Evolutionary conservation across 257 asterid genomes (phyloP), one percentile per base, ranked within the genome.

Genomic region (Nicotiana obtusifolia): DNA sequence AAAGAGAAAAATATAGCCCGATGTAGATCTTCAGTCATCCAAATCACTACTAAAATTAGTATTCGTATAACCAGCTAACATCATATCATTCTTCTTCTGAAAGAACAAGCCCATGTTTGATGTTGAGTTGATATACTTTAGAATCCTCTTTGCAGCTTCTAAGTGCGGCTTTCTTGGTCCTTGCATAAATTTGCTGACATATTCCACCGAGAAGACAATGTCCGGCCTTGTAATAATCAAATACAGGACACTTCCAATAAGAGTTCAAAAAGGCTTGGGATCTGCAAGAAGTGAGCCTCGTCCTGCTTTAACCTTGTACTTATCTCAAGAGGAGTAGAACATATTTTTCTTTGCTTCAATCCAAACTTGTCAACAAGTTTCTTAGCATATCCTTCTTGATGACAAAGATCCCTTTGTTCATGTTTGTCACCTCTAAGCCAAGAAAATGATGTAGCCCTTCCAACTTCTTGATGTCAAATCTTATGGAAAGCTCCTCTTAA

Each of bases 391-490:
- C 53, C 41, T 75, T 85, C 76, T 85, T 85, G 86, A 4, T 20
- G 1, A 35, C 0, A 26, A 79, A 62, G 6, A 57, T 61, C 8
- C 64, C 57, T 13, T 64, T 2, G 5, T 68, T 53, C 33, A 10
- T 2, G 5, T 76, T 73, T 9, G 14, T 31, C 3, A 83, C 80
- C 41, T 83, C 67, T 6, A 85, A 73, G 5, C 84, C 84, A 10
- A 85, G 78, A 64, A 80, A 85, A n/a, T 80, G 44, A 20, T 10
- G 7, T 2, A 82, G 8, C 15, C 53, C 69, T 1, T 83, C 84
- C 33, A 80, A 59, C 3, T 64, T n/a, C 20, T 82, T 86, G 30
- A 82, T 87, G 0, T 87, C 86, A 76, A 84, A 80, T 85, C 30
- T 52, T 52, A 13, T 52, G 6, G 19, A 14, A 52, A 52, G 57